Percentiles rank a stretch among this genome's conserved stretches.
These are phyloP conservation scores for Monascus ruber DNA, from an alignment of 2,329 filamentous ascomycete genomes.

Conservation along the genomic window DNA sequence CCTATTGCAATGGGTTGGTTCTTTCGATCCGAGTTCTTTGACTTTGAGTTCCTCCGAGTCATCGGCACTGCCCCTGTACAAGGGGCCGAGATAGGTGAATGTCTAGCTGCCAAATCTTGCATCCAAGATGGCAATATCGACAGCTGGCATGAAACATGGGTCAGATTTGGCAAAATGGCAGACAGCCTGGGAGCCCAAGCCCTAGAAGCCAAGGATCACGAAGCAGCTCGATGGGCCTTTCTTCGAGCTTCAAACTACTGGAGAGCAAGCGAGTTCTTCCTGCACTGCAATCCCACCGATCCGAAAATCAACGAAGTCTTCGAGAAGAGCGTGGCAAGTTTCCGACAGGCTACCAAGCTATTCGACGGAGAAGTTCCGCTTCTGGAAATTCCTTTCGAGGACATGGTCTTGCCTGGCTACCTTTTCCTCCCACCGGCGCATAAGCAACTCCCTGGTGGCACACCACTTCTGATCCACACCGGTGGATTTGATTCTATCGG, in stretches of 20 bases:
- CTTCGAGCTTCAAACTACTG: conserved; percentile 33
- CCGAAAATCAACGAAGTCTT: conserved; percentile 15
- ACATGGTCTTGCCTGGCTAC: conserved; percentile 24
- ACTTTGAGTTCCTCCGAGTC: conserved; percentile 35
- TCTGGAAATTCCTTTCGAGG: conserved; percentile 31
- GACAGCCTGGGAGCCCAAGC: conserved; percentile 27
- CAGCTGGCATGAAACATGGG: conserved; percentile 31
- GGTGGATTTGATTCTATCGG: conserved; percentile 28
- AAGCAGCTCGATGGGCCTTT: conserved; percentile 23
- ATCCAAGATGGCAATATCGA: conserved; percentile 30
- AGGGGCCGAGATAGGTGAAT: conserved; percentile 33
- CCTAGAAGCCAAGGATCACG: conserved; percentile 14
- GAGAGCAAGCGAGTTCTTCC: conserved; percentile 27
- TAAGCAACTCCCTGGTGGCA: conserved; percentile 5
- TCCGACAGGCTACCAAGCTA: conserved; percentile 15
- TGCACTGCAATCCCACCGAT: conserved; percentile 12
- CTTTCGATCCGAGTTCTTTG: conserved; percentile 11
- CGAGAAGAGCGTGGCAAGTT: conserved; percentile 13
- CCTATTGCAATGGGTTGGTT: conserved; percentile 3
- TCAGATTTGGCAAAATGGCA: conserved; percentile 17
- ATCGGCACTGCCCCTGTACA: conserved; percentile 25
- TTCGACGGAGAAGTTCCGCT: conserved; percentile 16
- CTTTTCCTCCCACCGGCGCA: conserved; percentile 24
- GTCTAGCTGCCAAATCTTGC: conserved; percentile 24
- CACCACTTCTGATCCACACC: conserved; percentile 25